Evolutionary conservation across 257 asterid species (phyloP), one percentile per base, ranked within the genome.

Genomic region (Scutellaria baicalensis): DNA sequence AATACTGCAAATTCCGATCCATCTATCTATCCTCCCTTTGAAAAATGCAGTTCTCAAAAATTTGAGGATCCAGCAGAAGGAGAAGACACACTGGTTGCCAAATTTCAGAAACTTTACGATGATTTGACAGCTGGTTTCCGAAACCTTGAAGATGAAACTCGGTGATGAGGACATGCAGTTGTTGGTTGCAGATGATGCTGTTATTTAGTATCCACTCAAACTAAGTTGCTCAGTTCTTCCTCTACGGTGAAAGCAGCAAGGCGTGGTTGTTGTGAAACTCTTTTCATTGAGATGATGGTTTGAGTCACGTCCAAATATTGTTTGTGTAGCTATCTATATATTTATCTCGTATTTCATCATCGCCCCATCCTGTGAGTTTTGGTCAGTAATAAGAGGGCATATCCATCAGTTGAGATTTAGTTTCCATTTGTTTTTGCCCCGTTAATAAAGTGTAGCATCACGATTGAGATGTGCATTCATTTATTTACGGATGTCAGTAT

Each of bases 11-110:
- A 20, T 18, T 52, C 54, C 66, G 42, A 58, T 58, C 33, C 9
- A 38, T 8, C 64, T 52, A 48, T 71, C 31, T 65, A 40, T 42
- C 45, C 17, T 44, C 64, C 39, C 45, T 48, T 14, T 6, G 9
- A 61, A 61, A 11, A 21, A 44, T 71, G 77, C 92, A 93, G 99
- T 80, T 93, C 97, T 11, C 99, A 93, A 78, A 93, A 93, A 81
- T 93, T 93, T 12, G 99, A 93, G 88, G 99, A 93, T 49, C 99
- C 99, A 23, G 99, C 96, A 6, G 99, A 93, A 83, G 99, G 99
- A 27, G 99, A 93, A 82, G 96, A 83, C 0, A 82, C 61, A 52
- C 78, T 93, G 70, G 82, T 91, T 52, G 90, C 75, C 0, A 93
- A 93, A 64, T 93, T 93, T 64, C 77, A 89, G 85, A 93, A 93